Evolutionary conservation across 2,329 filamentous ascomycete species (phyloP), one percentile per base, ranked within the genome.

Genomic region (Aspergillus pseudotamarii): DNA sequence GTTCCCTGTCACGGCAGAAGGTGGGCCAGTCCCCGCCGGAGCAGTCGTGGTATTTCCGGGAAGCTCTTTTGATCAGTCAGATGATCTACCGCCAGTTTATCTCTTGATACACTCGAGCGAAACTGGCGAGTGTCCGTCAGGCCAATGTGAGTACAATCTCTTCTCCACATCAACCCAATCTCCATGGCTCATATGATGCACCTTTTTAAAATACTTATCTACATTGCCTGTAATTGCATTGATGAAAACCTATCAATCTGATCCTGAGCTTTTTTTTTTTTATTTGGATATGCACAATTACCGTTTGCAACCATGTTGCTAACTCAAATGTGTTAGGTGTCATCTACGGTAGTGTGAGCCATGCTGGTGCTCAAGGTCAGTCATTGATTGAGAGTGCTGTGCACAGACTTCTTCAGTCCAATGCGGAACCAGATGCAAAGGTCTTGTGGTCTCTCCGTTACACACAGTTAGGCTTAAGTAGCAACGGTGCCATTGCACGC

Each of bases 191-290:
- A 84, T 75, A 91, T 93, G 94, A 97, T 98, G 94, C 97, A 85
- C 70, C 80, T 80, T 81, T 86, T 81, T 79, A 60, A 68, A 74
- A 68, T 66, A 96, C 94, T 98, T 98, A 98, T 97, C 94, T 97
- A 98, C 94, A 97, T 98, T 98, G 93, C 91, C 94, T 94, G 94
- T 77, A 96, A 91, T 82, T 82, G 79, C 85, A 86, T 90, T 96
- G 94, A 96, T 89, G 93, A 95, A 86, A 86, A 84, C 78, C 84
- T 84, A 86, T 61, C 89, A 92, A 89, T 82, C 93, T 96, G 93
- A 96, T 88, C 73, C 81, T 83, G 80, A 83, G 78, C 76, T 58
- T 66, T 48, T 5, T 66, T 48, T 5, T 69, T 64, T 60, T 61
- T 57, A 36, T 68, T 62, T 62, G 61, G 19, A 41, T 51, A 63